Base-by-base conservation (phyloP, 805 yeast genomes). In the Candida silvicultrix region DNA sequence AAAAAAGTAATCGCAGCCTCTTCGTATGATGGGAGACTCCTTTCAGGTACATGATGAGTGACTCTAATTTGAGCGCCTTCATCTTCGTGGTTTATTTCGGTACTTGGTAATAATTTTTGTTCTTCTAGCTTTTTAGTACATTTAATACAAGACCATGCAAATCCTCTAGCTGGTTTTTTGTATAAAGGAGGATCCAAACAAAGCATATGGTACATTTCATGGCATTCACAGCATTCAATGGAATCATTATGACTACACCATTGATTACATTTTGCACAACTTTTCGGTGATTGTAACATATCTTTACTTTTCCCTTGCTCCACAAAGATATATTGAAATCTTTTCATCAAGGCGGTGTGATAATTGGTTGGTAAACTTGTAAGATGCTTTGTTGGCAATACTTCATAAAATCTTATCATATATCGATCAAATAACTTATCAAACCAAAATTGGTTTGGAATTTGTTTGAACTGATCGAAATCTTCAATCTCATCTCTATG, bases 61-160 rank as follows among this genome's bases (percentile, higher is more conserved):
- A 22, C 9, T 28, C 15, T 25, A 12, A 21, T 15, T 9, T 15
- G 20, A 16, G 25, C 21, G 16, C 18, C 15, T 12, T 44, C 50
- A 43, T 36, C 49, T 14, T 37, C 29, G 20, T 42, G 23, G 42
- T 31, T 45, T 45, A 36, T 36, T 32, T 32, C 47, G 38, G 28
- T 43, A 2, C 52, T 59, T 2, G 53, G 48, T 29, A 56, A 43
- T 47, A 42, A 42, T 43, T 48, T 59, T 54, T 35, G 46, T 22
- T 21, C 41, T 42, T 49, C 62, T n/a, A 49, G 52, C 29, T 69
- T 73, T 53, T 78, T 76, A n/a, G 83, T 73, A 66, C 97, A 89
- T 5, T 69, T 61, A 25, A 87, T 90, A 69, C 97, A 89, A 22
- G 88, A 76, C 97, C 97, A 90, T 9, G 89, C 86, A 59, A 88